Evolutionary conservation across 805 yeast species (phyloP).

Genomic region (Dipodascus geniculatus): DNA sequence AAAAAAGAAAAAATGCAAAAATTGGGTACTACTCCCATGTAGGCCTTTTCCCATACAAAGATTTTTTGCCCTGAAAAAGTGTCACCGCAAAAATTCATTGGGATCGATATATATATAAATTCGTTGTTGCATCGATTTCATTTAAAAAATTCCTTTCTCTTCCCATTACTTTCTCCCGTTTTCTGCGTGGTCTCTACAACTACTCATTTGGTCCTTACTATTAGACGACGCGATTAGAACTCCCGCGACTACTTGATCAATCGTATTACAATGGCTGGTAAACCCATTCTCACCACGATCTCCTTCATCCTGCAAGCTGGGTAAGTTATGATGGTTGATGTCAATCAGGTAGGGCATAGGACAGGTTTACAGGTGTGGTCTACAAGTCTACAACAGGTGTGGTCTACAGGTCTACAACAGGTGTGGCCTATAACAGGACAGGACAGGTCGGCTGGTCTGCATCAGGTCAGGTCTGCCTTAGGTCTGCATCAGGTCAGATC

Average conservation of each 20-base stretch:
- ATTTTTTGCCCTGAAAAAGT: neutral
- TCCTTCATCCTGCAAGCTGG: conserved; percentile 29
- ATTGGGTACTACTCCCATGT: neutral
- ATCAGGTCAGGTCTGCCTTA: too few relatives aligned
- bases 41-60: neutral
- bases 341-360: too few relatives aligned
- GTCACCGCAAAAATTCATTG: neutral
- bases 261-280: conserved; percentile 7
- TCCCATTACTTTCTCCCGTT: neutral
- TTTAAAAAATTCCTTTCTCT: neutral
- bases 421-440: too few relatives aligned
- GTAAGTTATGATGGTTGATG: conserved; percentile 19
- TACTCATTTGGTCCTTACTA: too few relatives aligned
- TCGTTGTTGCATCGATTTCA: neutral
- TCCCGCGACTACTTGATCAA: neutral
- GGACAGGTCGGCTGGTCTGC: too few relatives aligned
- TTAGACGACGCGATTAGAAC: too few relatives aligned
- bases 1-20: neutral
- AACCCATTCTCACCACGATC: conserved; percentile 24
- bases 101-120: neutral
- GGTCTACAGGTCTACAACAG: too few relatives aligned
- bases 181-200: neutral
- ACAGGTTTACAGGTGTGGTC: too few relatives aligned
- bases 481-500: too few relatives aligned
- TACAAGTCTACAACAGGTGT: too few relatives aligned